Evolutionary conservation across 257 asterid species (phyloP), one percentile per base, ranked within the genome.

Genomic region (Paulownia fortunei): DNA sequence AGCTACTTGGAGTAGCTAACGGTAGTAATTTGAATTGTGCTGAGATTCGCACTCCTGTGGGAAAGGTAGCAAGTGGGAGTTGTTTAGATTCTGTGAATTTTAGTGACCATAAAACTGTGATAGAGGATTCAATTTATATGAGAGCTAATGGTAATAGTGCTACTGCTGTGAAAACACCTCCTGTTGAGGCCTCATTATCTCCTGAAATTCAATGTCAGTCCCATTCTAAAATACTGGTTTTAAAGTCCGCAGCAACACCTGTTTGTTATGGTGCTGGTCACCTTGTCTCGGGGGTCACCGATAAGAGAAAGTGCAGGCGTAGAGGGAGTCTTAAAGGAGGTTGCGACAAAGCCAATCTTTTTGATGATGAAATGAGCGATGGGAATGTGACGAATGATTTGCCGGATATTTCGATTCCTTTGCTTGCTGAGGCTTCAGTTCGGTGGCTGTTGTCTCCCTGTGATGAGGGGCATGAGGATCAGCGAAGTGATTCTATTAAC

Each of bases 201-300:
- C 98, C 99, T 71, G 97, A 94, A 74, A 87, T 92, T 54, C 97
- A 89, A 73, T 80, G 56, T 23, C 86, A 88, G 23, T 76, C 90
- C 13, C 78, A 66, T 27, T 77, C 90, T 1, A 77, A 71, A 71
- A 37, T 85, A 58, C n/a, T 78, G 60, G 85, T 68, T 84, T 82
- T 76, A 1, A 77, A 77, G 2, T 77, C 92, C 18, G 85, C 81
- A 32, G 87, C 76, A 24, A 89, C 97, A 0, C 97, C 98, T 12
- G 81, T 91, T 79, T 91, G 95, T 79, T 95, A 92, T 70, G 97
- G 92, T 51, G 92, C 89, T 41, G 97, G 97, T 0, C 95, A 91
- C 87, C 89, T 90, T 30, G 41, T 95, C 8, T 92, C 96, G 0
- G 98, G 98, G 27, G 89, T 95, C 13, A 59, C 91, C 0, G 99